These are phyloP conservation scores for Xylariaceae sp. DNA, from an alignment of 2,329 filamentous ascomycete genomes.

Conservation along the genomic window DNA sequence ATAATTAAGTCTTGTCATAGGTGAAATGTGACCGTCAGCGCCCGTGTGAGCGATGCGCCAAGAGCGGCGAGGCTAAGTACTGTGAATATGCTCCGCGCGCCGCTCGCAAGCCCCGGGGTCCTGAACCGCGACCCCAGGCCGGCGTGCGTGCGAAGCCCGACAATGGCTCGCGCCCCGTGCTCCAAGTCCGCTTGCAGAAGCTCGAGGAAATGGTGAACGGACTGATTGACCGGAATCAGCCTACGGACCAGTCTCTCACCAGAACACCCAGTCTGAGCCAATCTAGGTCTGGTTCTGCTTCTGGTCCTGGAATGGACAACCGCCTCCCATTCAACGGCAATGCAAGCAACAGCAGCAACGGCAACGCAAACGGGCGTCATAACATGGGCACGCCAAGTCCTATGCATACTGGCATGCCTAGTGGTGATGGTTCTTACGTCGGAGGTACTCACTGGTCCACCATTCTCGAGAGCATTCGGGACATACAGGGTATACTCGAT, in stretches of 20 bases:
- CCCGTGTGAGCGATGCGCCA: conserved; percentile 38
- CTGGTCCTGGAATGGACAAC: conserved; percentile 25
- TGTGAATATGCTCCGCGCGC: conserved; percentile 36
- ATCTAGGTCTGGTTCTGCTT: too few species aligned
- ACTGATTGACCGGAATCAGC: conserved; percentile 24
- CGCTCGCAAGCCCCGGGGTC: conserved; percentile 30
- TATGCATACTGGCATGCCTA: conserved; percentile 18
- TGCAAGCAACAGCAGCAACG: too few species aligned
- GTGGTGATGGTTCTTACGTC: conserved; percentile 31
- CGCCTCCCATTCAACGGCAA: conserved; percentile 18
- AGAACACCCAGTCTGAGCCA: conserved; percentile 30
- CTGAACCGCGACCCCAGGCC: conserved; percentile 29
- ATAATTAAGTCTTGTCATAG: conserved; percentile 16
- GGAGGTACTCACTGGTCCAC: conserved; percentile 35
- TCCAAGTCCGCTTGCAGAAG: conserved; percentile 35
- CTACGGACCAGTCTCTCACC: conserved; percentile 23
- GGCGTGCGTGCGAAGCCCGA: conserved; percentile 28
- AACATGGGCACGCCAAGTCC: conserved; percentile 22
- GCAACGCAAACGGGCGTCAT: conserved; percentile 28
- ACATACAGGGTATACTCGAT: conserved; percentile 33
- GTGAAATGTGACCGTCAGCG: conserved; percentile 38
- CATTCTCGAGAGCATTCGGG: conserved; percentile 35
- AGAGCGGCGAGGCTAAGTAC: conserved; percentile 34
- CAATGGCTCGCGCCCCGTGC: conserved; percentile 29
- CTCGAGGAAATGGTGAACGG: conserved; percentile 35